Conservation (phyloP, 106 monocot genomes). For the Dactylorhiza incarnata region DNA sequence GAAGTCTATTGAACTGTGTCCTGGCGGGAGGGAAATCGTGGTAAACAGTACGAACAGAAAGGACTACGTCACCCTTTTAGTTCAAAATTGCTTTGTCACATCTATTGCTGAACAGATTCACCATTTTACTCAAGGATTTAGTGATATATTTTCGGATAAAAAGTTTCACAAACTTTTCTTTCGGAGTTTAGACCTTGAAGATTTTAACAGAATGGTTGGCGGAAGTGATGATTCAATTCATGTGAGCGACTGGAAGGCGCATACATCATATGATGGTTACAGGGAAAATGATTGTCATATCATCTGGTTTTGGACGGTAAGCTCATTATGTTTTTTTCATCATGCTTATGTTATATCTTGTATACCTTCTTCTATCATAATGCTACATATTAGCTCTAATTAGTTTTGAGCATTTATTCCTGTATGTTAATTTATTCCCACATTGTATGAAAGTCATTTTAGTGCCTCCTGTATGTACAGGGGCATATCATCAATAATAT, state of each 20-base stretch:
- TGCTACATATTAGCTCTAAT: no score
- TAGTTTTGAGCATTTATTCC: no score
- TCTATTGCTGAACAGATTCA: slow-evolving; percentile 44
- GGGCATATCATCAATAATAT: no score
- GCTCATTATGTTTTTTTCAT: neutral
- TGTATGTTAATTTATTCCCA: no score
- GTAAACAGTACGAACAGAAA: slow-evolving; percentile 65
- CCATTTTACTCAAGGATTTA: slow-evolving; percentile 43
- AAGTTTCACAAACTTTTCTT: slow-evolving; percentile 27
- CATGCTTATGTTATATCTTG: no score
- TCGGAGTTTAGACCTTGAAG: slow-evolving; percentile 40
- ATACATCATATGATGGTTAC: slow-evolving; percentile 63
- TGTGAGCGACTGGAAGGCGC: slow-evolving; percentile 52
- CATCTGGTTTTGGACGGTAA: slow-evolving; percentile 71
- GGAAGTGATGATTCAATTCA: slow-evolving; percentile 40
- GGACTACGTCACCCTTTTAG: slow-evolving; percentile 42
- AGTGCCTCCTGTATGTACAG: no score
- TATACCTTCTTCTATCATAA: no score
- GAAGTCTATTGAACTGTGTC: slow-evolving; percentile 44
- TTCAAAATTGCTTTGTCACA: slow-evolving; percentile 38
- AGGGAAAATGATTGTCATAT: slow-evolving; percentile 37
- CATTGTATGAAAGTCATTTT: no score
- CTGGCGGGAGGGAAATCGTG: slow-evolving; percentile 60
- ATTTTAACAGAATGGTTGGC: slow-evolving; percentile 52
- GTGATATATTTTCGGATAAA: slow-evolving; percentile 40